phyloP scores from a whole-genome alignment of 2,329 filamentous ascomycete species.

The Penicillium sp. region DNA sequence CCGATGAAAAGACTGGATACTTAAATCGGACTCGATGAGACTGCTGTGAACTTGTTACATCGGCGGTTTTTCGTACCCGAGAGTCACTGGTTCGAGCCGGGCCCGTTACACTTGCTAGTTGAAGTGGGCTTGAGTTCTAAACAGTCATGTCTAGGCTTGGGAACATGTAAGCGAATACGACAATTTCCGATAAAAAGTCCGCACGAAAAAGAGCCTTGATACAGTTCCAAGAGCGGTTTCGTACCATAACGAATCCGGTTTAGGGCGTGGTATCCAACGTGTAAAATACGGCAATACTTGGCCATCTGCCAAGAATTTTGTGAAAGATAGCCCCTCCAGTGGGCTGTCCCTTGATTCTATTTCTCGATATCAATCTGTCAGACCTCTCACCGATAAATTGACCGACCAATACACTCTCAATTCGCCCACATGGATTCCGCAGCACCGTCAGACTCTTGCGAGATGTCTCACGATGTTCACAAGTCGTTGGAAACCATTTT shows the following conservation, averaged over 20 bases:
- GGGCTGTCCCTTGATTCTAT: neutral
- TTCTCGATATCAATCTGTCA: neutral
- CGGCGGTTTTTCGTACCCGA: neutral
- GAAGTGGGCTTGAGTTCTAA: neutral
- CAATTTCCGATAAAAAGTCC: neutral
- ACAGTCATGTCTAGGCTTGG: neutral
- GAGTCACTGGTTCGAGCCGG: neutral
- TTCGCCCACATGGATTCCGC: neutral
- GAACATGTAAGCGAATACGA: neutral
- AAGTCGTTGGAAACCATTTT: conserved; percentile 53
- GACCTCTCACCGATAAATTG: neutral
- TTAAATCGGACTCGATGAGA: neutral
- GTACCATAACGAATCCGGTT: neutral
- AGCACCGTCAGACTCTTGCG: neutral
- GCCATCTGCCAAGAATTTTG: neutral
- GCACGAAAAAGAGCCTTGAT: neutral
- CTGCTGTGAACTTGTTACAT: neutral
- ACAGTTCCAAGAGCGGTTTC: neutral
- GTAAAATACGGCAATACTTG: neutral
- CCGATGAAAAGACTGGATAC: neutral
- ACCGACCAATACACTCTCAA: neutral
- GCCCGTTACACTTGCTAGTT: neutral
- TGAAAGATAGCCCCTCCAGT: neutral
- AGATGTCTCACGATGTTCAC: neutral
- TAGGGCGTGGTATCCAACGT: neutral